Conservation (phyloP, 192 early-diverging fungal species). For the Entomortierella beljakovae region DNA sequence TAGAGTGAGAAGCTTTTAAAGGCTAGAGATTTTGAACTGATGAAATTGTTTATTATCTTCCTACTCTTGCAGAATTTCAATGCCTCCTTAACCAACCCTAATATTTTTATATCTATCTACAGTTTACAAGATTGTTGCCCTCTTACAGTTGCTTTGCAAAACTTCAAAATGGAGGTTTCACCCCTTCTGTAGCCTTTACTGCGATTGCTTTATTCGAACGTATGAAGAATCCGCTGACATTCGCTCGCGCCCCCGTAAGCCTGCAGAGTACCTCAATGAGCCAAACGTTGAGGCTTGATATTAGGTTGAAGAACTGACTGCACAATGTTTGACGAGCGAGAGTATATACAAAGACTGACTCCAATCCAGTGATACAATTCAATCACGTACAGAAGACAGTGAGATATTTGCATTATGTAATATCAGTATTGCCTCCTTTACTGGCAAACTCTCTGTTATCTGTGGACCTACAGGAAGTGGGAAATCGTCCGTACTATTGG, state of each 20-base stretch:
- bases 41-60: no score
- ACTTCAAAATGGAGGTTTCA: conserved; percentile 31
- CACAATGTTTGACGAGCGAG: conserved; percentile 50
- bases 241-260: conserved; percentile 54
- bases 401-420: conserved; percentile 64
- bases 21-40: no score
- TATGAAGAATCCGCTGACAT: conserved; percentile 57
- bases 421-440: conserved; percentile 67
- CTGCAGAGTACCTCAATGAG: conserved; percentile 57
- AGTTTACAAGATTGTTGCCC: conserved; percentile 32
- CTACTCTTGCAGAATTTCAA: no score
- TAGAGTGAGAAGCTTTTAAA: no score
- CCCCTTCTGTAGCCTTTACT: conserved; percentile 30
- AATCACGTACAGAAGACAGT: conserved; percentile 18
- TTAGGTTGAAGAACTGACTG: conserved; percentile 51
- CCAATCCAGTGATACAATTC: not conserved
- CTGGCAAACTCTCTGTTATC: conserved; percentile 74
- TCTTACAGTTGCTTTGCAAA: no score
- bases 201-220: conserved; percentile 60
- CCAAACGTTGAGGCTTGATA: conserved; percentile 61
- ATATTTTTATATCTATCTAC: conserved; percentile 45
- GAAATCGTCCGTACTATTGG: conserved; percentile 78
- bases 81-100: no score
- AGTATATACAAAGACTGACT: conserved; percentile 28
- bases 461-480: conserved; percentile 85